These are phyloP conservation scores for Haberlea rhodopensis DNA, from an alignment of 257 asterid species.

Conservation along the genomic window DNA sequence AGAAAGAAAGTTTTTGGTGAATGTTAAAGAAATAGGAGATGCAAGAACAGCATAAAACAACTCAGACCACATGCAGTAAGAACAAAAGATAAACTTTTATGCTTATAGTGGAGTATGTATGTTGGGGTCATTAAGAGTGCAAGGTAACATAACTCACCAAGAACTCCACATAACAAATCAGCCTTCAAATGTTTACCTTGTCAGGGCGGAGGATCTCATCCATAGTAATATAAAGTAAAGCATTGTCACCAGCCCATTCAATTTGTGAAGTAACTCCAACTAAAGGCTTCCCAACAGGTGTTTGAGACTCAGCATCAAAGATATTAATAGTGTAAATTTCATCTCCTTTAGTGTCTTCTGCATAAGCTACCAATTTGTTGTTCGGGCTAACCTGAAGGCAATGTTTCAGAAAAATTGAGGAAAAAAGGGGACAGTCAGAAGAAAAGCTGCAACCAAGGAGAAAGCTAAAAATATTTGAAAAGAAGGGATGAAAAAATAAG, in stretches of 20 bases:
- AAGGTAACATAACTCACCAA: background rate
- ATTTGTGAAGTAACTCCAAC: conserved; percentile 59
- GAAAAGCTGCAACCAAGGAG: background rate
- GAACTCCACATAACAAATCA: background rate
- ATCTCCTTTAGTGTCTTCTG: conserved; percentile 92
- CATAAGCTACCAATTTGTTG: conserved; percentile 78
- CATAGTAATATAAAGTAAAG: conserved; percentile 78
- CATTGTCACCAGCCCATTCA: conserved; percentile 86
- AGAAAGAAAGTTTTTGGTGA: background rate
- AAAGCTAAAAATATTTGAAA: background rate
- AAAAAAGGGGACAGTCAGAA: conserved; percentile 17
- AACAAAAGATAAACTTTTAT: background rate
- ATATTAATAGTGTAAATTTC: conserved; percentile 76
- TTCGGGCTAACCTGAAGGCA: conserved; percentile 74
- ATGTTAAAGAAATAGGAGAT: background rate
- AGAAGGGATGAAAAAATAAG: conserved; percentile 15
- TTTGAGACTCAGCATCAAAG: conserved; percentile 74
- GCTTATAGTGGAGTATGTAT: background rate
- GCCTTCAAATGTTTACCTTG: conserved; percentile 52
- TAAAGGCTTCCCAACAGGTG: conserved; percentile 67
- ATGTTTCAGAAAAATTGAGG: background rate
- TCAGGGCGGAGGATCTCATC: conserved; percentile 91
- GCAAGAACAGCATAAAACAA: conserved; percentile 15
- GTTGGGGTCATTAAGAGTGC: conserved; percentile 12
- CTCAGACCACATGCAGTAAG: background rate